Percentiles rank a stretch among this genome's conserved stretches.
phyloP scores from a whole-genome alignment of 495 filamentous ascomycete genomes.

The Aspergillus homomorphus region DNA sequence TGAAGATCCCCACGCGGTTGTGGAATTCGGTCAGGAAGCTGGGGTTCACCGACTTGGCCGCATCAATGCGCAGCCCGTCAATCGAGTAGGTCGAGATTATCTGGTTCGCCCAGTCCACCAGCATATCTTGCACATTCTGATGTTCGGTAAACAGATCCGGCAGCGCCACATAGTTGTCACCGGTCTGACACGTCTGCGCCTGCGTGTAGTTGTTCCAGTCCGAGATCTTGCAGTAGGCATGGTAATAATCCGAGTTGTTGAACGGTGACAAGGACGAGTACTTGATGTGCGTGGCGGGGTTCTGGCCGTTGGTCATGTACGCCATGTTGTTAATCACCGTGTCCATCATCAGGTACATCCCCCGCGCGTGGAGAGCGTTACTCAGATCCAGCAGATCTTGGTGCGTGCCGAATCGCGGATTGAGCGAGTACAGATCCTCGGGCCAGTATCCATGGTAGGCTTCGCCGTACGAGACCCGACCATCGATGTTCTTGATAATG shows the following conservation, averaged over 20 bases:
- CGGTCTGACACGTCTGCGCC: constrained; percentile 53
- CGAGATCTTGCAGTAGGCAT: constrained; percentile 57
- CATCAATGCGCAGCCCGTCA: constrained; percentile 69
- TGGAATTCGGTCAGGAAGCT: constrained; percentile 46
- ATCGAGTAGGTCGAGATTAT: constrained; percentile 63
- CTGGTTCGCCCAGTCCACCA: constrained; percentile 55
- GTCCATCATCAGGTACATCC: constrained; percentile 64
- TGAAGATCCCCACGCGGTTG: constrained; percentile 7
- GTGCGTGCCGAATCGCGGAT: constrained; percentile 26
- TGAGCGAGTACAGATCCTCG: constrained; percentile 24
- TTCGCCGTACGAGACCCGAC: constrained; percentile 44
- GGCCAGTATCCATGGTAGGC: constrained; percentile 37
- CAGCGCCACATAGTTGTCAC: constrained; percentile 53
- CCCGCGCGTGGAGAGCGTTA: constrained; percentile 21
- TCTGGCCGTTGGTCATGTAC: constrained; percentile 40
- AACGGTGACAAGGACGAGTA: constrained; percentile 57
- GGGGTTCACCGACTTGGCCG: constrained; percentile 57
- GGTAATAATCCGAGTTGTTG: constrained; percentile 55
- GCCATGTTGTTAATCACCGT: constrained; percentile 69
- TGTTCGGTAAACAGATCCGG: constrained; percentile 62
- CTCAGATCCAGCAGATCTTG: constrained; percentile 24
- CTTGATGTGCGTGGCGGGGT: constrained; percentile 39
- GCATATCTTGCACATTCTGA: constrained; percentile 45
- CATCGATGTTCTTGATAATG: constrained; percentile 54
- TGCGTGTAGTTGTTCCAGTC: constrained; percentile 22